Evolutionary conservation across 176 grass and related monocot species (phyloP).

Genomic region (Ampelocalamus luodianensis): DNA sequence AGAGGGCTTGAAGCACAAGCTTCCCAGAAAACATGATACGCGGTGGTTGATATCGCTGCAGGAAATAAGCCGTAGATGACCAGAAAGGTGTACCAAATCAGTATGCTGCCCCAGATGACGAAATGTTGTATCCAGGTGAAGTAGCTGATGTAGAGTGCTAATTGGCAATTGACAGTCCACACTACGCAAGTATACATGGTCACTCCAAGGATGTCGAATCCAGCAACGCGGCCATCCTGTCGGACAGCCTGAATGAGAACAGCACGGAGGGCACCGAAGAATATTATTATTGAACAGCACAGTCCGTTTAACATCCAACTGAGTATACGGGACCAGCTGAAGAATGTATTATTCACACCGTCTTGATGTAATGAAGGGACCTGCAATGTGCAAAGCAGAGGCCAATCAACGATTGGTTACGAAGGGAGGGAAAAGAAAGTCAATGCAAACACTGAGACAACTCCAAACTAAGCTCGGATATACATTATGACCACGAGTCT

Average conservation of each 20-base stretch:
- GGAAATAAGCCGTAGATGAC: slow-evolving; percentile 67
- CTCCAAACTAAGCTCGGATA: not conserved
- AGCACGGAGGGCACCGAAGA: slow-evolving; percentile 65
- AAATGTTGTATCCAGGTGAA: slow-evolving; percentile 90
- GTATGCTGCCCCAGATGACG: slow-evolving; percentile 84
- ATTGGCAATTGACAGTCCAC: slow-evolving; percentile 89
- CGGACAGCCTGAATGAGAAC: slow-evolving; percentile 73
- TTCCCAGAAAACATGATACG: slow-evolving; percentile 76
- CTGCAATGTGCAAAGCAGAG: slow-evolving; percentile 43
- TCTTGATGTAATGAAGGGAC: slow-evolving; percentile 87
- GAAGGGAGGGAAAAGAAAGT: not conserved
- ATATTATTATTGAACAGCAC: slow-evolving; percentile 75
- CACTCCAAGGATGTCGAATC: slow-evolving; percentile 70
- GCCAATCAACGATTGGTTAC: not conserved
- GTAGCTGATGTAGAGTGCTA: slow-evolving; percentile 82
- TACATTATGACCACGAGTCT: not conserved
- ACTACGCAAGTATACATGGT: slow-evolving; percentile 94
- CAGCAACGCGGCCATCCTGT: slow-evolving; percentile 61
- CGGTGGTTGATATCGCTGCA: slow-evolving; percentile 55
- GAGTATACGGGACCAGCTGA: slow-evolving; percentile 81
- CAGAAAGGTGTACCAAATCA: slow-evolving; percentile 72
- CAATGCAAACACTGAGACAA: slow-evolving; percentile 17
- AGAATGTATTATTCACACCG: slow-evolving; percentile 80
- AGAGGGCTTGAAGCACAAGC: slow-evolving; percentile 58
- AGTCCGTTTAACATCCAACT: slow-evolving; percentile 81